Conservation (phyloP, 768 basidiomycete species). For the Dioszegia hungarica region DNA sequence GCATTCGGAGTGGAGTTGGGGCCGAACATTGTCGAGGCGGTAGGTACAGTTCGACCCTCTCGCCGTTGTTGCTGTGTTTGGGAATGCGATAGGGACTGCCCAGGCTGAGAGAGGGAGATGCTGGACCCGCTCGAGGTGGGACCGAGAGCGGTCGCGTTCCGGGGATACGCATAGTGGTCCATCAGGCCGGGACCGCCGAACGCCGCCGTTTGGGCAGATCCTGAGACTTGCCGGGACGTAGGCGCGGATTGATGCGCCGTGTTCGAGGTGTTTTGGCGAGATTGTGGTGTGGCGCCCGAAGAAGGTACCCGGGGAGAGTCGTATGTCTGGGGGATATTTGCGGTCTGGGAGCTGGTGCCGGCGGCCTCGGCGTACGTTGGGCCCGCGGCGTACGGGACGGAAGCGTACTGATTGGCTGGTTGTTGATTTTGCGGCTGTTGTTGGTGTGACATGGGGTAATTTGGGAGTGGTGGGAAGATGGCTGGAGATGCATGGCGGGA, state of each 20-base stretch:
- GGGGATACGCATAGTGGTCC: constrained; percentile 4
- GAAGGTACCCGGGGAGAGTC: neutral
- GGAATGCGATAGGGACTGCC: constrained; percentile 3
- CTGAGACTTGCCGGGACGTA: neutral
- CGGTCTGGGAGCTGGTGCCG: neutral
- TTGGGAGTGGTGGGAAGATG: constrained; percentile 10
- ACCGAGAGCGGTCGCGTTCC: neutral
- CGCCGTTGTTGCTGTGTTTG: constrained; percentile 15
- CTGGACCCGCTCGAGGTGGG: neutral
- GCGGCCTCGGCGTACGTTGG: constrained; percentile 7
- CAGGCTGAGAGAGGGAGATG: neutral
- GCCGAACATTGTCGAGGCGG: constrained; percentile 33
- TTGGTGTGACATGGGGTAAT: neutral
- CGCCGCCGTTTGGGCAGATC: neutral
- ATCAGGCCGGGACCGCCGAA: neutral
- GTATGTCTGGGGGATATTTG: neutral
- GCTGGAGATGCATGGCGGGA: constrained; percentile 27
- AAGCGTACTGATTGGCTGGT: neutral
- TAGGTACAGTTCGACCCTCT: constrained; percentile 38
- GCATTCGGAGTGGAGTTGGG: neutral
- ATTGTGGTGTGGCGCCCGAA: no score
- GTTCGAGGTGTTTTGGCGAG: no score
- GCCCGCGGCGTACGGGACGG: constrained; percentile 8
- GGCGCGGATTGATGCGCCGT: no score
- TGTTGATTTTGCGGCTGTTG: constrained; percentile 5